Evolutionary conservation across 2,329 filamentous ascomycete genomes (phyloP).

Genomic region (Trichothecium sympodiale): DNA sequence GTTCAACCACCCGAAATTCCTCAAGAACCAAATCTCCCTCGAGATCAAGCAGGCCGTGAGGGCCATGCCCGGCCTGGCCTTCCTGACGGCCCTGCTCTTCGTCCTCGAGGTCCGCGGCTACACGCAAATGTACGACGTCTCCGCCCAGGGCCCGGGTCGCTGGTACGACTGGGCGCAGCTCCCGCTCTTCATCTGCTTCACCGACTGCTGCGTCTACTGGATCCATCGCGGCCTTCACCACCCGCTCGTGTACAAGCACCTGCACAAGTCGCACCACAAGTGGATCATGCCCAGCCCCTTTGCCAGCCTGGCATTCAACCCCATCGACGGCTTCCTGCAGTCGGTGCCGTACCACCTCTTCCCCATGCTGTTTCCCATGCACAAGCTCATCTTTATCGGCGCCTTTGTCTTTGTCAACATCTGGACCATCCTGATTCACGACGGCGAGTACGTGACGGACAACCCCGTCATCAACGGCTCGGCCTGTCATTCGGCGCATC

Average conservation of each 20-base stretch:
- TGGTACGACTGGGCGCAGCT: conserved; percentile 28
- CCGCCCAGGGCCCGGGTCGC: conserved; percentile 12
- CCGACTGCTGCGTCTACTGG: conserved; percentile 35
- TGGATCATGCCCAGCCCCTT: conserved; percentile 36
- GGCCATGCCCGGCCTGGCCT: conserved; percentile 15
- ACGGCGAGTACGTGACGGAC: conserved; percentile 35
- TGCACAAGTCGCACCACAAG: conserved; percentile 38
- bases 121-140: conserved; percentile 26
- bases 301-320: conserved; percentile 36
- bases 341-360: conserved; percentile 26
- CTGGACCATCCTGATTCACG: conserved; percentile 38
- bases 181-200: conserved; percentile 29
- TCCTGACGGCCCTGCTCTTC: conserved; percentile 32
- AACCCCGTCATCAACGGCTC: conserved; percentile 37
- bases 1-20: conserved; percentile 34
- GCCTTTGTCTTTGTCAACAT: conserved; percentile 33
- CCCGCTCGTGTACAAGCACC: conserved; percentile 32
- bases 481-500: conserved; percentile 35
- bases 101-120: conserved; percentile 35
- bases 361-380: conserved; percentile 32
- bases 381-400: conserved; percentile 31
- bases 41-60: conserved; percentile 31
- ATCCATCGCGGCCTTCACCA: conserved; percentile 35
- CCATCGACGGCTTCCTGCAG: conserved; percentile 32
- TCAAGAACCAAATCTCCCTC: conserved; percentile 33